Percentiles rank a stretch among this genome's conserved stretches.
phyloP scores from a whole-genome alignment of 768 basidiomycete species.

The Melanogaster broomeanus region DNA sequence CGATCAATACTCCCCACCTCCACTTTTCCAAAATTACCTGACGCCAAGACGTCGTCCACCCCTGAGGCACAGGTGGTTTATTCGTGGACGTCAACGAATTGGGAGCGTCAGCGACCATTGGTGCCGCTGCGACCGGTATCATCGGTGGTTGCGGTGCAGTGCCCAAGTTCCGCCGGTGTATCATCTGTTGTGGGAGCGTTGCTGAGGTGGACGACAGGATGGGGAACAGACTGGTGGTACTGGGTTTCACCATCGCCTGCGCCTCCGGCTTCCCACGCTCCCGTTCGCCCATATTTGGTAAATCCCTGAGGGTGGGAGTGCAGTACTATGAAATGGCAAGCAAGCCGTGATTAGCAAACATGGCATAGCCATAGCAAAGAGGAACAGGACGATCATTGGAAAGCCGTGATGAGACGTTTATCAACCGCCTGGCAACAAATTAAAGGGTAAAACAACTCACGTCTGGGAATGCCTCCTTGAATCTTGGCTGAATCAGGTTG shows the following conservation, averaged over 20 bases:
- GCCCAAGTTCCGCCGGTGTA: constrained; percentile 18
- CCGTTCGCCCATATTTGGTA: constrained; percentile 93
- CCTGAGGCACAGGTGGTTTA: constrained; percentile 38
- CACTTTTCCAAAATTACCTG: constrained; percentile 80
- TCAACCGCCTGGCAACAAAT: constrained; percentile 23
- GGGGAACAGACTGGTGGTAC: constrained; percentile 13
- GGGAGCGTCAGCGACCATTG: constrained; percentile 14
- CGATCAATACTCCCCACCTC: constrained; percentile 80
- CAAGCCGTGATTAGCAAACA: constrained; percentile 16
- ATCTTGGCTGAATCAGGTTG: constrained; percentile 80
- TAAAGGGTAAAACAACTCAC: constrained; percentile 47
- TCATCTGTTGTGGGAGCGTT: constrained; percentile 21
- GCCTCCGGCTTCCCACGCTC: constrained; percentile 56
- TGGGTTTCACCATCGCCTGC: constrained; percentile 24
- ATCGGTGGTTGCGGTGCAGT: constrained; percentile 21
- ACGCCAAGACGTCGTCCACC: constrained; percentile 63
- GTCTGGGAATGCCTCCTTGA: constrained; percentile 87
- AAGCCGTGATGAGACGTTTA: constrained; percentile 17
- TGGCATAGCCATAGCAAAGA: constrained; percentile 13
- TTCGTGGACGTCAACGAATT: constrained; percentile 25
- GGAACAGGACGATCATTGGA: constrained; percentile 19
- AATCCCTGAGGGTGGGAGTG: constrained; percentile 58
- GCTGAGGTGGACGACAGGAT: constrained; percentile 21
- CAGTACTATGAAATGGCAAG: constrained; percentile 58
- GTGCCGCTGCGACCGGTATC: not conserved